Evolutionary conservation across 2,329 filamentous ascomycete species (phyloP).

Genomic region (Aspergillus latus): DNA sequence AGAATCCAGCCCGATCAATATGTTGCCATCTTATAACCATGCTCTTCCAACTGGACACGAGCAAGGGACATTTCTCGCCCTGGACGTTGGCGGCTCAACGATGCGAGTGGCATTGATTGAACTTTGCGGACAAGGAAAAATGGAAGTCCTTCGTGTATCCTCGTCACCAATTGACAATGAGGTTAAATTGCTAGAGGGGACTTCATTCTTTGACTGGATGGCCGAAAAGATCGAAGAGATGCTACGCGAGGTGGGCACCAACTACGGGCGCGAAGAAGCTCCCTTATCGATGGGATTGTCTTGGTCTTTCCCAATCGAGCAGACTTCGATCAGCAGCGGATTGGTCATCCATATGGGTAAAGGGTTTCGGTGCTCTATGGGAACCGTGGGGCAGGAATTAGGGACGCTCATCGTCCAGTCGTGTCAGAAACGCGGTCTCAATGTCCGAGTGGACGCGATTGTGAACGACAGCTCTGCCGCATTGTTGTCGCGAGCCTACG

Average conservation of each 20-base stretch:
- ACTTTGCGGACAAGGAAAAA: constrained; percentile 51
- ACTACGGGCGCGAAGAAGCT: constrained; percentile 39
- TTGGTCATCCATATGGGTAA: constrained; percentile 64
- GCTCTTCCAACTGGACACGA: constrained; percentile 61
- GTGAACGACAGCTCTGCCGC: constrained; percentile 65
- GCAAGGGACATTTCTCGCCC: constrained; percentile 59
- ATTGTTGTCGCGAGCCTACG: constrained; percentile 62
- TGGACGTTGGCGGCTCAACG: constrained; percentile 67
- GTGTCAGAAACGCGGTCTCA: constrained; percentile 55
- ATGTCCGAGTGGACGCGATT: constrained; percentile 61
- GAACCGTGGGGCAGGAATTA: constrained; percentile 59
- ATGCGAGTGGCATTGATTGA: constrained; percentile 63
- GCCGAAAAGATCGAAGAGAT: constrained; percentile 58
- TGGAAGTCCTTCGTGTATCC: constrained; percentile 57
- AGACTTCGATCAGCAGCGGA: constrained; percentile 60
- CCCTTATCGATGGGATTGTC: constrained; percentile 60
- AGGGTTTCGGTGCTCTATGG: constrained; percentile 61
- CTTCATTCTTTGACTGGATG: constrained; percentile 67
- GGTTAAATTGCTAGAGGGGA: constrained; percentile 56
- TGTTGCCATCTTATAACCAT: constrained; percentile 66
- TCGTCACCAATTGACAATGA: constrained; percentile 57
- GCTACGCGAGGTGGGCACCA: constrained; percentile 45
- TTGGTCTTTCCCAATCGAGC: constrained; percentile 67
- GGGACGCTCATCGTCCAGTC: constrained; percentile 60
- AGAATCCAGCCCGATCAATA: constrained; percentile 58